phyloP scores from a whole-genome alignment of 129 eudicot genomes.

The Gnaphalium uliginosum region DNA sequence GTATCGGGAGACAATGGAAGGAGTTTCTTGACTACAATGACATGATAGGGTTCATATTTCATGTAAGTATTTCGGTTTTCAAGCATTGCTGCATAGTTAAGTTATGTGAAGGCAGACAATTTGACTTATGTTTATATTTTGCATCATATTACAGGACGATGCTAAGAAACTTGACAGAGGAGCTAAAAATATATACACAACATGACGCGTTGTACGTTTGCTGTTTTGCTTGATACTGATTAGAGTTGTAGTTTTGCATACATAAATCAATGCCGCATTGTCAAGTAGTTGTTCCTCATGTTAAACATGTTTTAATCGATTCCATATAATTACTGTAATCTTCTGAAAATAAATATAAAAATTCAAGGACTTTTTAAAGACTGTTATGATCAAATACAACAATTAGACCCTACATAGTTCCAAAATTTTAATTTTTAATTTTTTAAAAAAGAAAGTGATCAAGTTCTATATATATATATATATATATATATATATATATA shows the following conservation, averaged over 20 bases:
- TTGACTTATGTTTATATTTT: background rate
- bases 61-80: conserved; percentile 43
- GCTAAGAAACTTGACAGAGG: conserved; percentile 62
- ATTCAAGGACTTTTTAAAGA: background rate
- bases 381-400: background rate
- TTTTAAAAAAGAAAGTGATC: background rate
- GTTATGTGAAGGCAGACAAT: background rate
- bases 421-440: background rate
- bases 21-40: conserved; percentile 73
- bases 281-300: background rate
- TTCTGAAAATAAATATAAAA: background rate
- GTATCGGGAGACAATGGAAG: conserved; percentile 89
- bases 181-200: conserved; percentile 70
- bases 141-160: conserved; percentile 54
- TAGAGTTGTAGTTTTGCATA: background rate
- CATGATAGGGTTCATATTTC: conserved; percentile 70
- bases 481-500: no score
- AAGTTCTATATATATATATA: background rate
- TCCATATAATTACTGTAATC: background rate
- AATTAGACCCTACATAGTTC: background rate
- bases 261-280: background rate
- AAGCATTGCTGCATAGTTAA: background rate
- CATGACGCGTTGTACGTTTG: conserved; percentile 15
- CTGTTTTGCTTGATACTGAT: background rate
- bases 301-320: background rate